These are phyloP conservation scores for Colletotrichum chlorophyti DNA, from an alignment of 2,329 filamentous ascomycete genomes.

Conservation along the genomic window DNA sequence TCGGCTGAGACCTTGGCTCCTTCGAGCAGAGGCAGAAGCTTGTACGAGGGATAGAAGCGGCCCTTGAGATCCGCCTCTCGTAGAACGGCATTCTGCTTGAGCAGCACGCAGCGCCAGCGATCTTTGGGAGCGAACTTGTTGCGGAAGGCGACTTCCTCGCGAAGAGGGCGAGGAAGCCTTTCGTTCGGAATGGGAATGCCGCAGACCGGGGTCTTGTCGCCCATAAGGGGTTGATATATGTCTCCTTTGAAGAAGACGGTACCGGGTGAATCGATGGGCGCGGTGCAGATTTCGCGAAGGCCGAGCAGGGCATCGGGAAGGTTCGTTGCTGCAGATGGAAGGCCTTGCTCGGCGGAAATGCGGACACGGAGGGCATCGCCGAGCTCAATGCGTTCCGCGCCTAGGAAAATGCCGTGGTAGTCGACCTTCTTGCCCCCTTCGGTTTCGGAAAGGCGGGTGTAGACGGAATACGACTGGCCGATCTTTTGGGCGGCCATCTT, in stretches of 20 bases:
- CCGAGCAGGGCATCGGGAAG: constrained; percentile 44
- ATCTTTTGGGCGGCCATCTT: constrained; percentile 58
- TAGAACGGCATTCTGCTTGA: constrained; percentile 53
- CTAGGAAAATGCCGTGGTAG: constrained; percentile 58
- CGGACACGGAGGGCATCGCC: constrained; percentile 57
- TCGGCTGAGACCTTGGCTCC: constrained; percentile 39
- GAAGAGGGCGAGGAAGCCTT: constrained; percentile 46
- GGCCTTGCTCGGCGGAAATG: constrained; percentile 40
- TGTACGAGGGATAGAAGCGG: constrained; percentile 64
- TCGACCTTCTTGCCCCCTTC: constrained; percentile 39
- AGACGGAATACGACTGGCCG: constrained; percentile 57
- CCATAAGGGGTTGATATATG: constrained; percentile 44
- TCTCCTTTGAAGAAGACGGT: constrained; percentile 49
- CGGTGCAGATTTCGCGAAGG: constrained; percentile 47
- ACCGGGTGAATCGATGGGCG: constrained; percentile 40
- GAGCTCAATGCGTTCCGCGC: constrained; percentile 55
- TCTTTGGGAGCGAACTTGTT: constrained; percentile 39
- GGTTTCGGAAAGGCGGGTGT: constrained; percentile 44
- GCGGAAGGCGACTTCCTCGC: constrained; percentile 48
- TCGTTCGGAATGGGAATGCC: constrained; percentile 41
- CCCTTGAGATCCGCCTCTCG: constrained; percentile 57
- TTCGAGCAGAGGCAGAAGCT: constrained; percentile 56
- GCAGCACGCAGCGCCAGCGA: constrained; percentile 47
- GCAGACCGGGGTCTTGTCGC: constrained; percentile 30
- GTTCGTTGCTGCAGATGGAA: constrained; percentile 1